Evolutionary conservation across 2,329 filamentous ascomycete genomes (phyloP), one percentile per base, ranked within the genome.

Genomic region (Fusarium phyllophilum): DNA sequence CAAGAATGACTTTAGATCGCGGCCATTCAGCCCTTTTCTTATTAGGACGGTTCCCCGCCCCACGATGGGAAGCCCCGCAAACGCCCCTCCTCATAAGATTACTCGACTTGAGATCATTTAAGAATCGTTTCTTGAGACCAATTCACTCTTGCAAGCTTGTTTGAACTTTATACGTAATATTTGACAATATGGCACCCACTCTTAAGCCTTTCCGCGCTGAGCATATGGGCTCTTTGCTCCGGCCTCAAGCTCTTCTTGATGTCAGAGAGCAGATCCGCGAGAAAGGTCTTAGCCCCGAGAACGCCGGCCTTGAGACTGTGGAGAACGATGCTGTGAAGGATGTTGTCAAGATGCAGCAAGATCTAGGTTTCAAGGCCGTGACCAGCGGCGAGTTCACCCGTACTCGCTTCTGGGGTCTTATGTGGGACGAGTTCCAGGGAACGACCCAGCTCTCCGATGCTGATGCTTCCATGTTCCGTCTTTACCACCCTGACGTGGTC

Each of bases 201-300:
- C 62, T 73, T 3, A 84, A 84, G 26, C 92, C 92, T 38, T 94
- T 93, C 85, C 88, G 92, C 77, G 93, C 93, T 56, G 93, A 94
- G 86, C 92, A 94, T 77, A 86, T 94, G 77, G 93, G 92, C 76
- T 94, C 92, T 20, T 86, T 94, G 38, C 88, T 94, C 48, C 90
- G 93, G n/a, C 92, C 92, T 12, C 83, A 91, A 68, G 68, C 73
- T 29, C 79, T 82, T 14, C 79, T 82, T 14, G 76, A 80, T 39
- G 76, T 78, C 44, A 76, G 81, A 66, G 74, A 79, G 63, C 68
- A 77, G 63, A 78, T 82, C 62, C 79, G 80, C 29, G 79, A 79
- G 29, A 78, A 78, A 66, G 79, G 78, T 51, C 57, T 80, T 10
- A 94, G 62, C 84, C 66, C 77, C 56, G 84, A 88, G n/a, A 87